A percentile compares a stretch with the other conserved stretches of the same genome.
Conservation (phyloP, 169 alveolate genomes). For the Cryptosporidium felis region DNA sequence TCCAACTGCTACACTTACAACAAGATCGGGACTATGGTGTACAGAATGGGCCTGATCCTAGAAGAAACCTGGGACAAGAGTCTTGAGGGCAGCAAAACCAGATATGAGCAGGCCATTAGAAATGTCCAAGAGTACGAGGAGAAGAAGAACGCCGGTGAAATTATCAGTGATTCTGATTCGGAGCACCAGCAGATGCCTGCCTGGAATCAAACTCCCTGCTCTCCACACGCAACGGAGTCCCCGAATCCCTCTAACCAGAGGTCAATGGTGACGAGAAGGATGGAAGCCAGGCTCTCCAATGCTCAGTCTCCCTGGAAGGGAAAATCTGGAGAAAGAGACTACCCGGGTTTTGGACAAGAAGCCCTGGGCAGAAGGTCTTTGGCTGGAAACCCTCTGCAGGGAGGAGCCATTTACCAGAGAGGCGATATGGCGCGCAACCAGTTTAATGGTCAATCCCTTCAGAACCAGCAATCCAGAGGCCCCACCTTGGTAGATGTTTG, state of each 20-base stretch:
- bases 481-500: conserved; percentile 60
- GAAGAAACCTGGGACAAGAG: conserved; percentile 71
- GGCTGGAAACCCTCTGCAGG: not conserved
- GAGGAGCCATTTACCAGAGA: not conserved
- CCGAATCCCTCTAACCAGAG: conserved; percentile 59
- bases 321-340: conserved; percentile 2
- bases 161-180: conserved; percentile 60
- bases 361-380: not conserved
- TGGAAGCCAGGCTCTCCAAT: conserved; percentile 61
- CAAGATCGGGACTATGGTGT: conserved; percentile 72
- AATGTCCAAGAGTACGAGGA: conserved; percentile 56
- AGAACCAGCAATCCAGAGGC: conserved; percentile 22
- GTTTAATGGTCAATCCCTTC: not conserved
- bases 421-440: not conserved
- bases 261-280: conserved; percentile 66
- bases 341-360: not conserved
- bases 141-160: conserved; percentile 49
- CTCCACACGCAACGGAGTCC: conserved; percentile 62
- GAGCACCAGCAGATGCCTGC: conserved; percentile 45
- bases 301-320: conserved; percentile 26
- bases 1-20: conserved; percentile 89
- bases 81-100: conserved; percentile 29
- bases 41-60: conserved; percentile 62
- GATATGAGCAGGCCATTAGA: conserved; percentile 46
- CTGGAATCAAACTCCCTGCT: conserved; percentile 48